Evolutionary conservation across 768 basidiomycete genomes (phyloP).

Genomic region (Termitomyces sp.): DNA sequence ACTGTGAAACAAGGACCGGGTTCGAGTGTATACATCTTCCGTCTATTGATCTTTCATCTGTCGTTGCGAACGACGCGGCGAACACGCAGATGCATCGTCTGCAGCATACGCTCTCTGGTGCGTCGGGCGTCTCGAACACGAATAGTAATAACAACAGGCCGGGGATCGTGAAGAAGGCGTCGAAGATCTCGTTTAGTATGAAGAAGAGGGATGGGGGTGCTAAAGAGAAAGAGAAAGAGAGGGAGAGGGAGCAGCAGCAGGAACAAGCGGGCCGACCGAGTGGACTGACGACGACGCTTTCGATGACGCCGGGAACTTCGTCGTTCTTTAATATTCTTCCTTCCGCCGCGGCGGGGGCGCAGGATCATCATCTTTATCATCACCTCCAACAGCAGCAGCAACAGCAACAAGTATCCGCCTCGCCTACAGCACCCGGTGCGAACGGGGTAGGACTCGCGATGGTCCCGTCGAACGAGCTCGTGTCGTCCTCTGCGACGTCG

Average conservation of each 20-base stretch:
- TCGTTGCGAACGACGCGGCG: slow-evolving; percentile 26
- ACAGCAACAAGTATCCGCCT: neutral
- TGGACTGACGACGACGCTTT: slow-evolving; percentile 42
- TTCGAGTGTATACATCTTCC: slow-evolving; percentile 97
- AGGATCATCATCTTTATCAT: slow-evolving; percentile 13
- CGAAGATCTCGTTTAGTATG: slow-evolving; percentile 74
- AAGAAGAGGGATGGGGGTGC: slow-evolving; percentile 37
- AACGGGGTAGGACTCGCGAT: slow-evolving; percentile 21
- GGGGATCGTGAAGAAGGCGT: slow-evolving; percentile 67
- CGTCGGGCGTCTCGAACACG: slow-evolving; percentile 31
- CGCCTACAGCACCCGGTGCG: slow-evolving; percentile 20
- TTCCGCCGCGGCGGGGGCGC: neutral
- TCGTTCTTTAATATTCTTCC: slow-evolving; percentile 83
- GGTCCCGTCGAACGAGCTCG: slow-evolving; percentile 25
- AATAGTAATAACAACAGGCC: slow-evolving; percentile 18
- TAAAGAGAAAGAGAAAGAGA: neutral
- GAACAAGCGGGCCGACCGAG: slow-evolving; percentile 41
- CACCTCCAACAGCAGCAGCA: slow-evolving; percentile 5
- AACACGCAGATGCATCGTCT: slow-evolving; percentile 23
- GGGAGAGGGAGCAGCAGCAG: slow-evolving; percentile 24
- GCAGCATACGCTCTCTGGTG: slow-evolving; percentile 46
- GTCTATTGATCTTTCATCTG: slow-evolving; percentile 84
- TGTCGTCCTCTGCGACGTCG: slow-evolving; percentile 30
- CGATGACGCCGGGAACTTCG: slow-evolving; percentile 70
- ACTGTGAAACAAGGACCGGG: slow-evolving; percentile 84